A percentile compares a stretch with the other conserved stretches of the same genome.
These are phyloP conservation scores for Boeremia lycopersici DNA, from an alignment of 2,329 filamentous ascomycete genomes.

Conservation along the genomic window DNA sequence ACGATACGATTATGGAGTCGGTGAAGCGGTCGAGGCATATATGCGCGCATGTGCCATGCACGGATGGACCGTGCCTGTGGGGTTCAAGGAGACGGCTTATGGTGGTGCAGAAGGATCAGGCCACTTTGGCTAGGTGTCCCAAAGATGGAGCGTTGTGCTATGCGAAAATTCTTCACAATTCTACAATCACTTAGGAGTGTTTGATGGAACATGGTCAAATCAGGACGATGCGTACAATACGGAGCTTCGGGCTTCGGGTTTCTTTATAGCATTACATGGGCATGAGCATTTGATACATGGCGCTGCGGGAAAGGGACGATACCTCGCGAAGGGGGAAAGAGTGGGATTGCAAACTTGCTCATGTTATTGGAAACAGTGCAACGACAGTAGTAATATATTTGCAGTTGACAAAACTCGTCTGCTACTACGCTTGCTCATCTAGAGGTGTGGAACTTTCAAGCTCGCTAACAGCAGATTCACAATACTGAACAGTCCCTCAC, in stretches of 20 bases:
- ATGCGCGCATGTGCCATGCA: slow-evolving; percentile 69
- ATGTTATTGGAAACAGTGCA: not conserved
- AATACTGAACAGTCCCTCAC: slow-evolving; percentile 22
- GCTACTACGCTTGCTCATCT: not conserved
- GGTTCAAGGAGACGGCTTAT: slow-evolving; percentile 60
- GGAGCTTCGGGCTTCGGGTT: not conserved
- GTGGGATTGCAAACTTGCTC: not conserved
- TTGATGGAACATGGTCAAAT: not conserved
- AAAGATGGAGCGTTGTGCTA: not conserved
- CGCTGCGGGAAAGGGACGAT: not conserved
- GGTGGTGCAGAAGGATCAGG: slow-evolving; percentile 25
- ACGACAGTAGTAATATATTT: not conserved
- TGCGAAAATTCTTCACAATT: not conserved
- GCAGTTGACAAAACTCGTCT: not conserved
- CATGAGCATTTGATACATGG: not conserved
- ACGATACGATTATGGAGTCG: slow-evolving; percentile 64
- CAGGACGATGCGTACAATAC: no score
- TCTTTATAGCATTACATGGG: not conserved
- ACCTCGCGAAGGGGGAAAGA: not conserved
- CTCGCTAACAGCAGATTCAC: slow-evolving; percentile 82
- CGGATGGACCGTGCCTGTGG: slow-evolving; percentile 73
- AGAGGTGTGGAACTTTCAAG: slow-evolving; percentile 20
- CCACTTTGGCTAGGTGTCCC: not conserved
- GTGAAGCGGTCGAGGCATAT: slow-evolving; percentile 77
- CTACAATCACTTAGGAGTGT: not conserved